A percentile compares a stretch with the other conserved stretches of the same genome.
These are phyloP conservation scores for Rhododendron kiyosumense DNA, from an alignment of 148 eudicot species.

Conservation along the genomic window DNA sequence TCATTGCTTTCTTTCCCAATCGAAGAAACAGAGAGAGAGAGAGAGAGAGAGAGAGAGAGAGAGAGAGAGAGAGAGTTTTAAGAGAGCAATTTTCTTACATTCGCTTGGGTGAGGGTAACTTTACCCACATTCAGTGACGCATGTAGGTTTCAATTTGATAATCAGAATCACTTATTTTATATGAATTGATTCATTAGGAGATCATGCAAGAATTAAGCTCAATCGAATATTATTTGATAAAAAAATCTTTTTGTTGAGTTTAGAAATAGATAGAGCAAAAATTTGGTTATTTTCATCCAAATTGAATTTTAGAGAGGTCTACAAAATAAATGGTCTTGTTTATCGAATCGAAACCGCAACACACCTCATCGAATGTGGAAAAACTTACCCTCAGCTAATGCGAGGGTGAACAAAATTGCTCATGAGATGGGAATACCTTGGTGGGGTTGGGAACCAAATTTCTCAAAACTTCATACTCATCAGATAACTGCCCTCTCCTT, in stretches of 20 bases:
- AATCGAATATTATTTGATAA: too few relatives aligned
- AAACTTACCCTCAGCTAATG: not conserved
- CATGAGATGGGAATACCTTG: conserved; percentile 44
- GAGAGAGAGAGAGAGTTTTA: too few relatives aligned
- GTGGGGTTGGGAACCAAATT: conserved; percentile 58
- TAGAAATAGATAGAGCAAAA: too few relatives aligned
- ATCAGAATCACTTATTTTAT: too few relatives aligned
- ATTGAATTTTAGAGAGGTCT: not conserved
- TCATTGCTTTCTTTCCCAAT: not conserved
- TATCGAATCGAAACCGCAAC: not conserved
- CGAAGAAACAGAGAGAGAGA: not conserved
- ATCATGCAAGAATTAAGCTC: not conserved
- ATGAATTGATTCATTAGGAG: not conserved
- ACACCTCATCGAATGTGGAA: too few relatives aligned
- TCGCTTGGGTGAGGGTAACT: not conserved
- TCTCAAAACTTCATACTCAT: conserved; percentile 44
- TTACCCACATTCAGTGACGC: not conserved
- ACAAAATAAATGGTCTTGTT: too few relatives aligned
- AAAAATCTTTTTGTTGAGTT: not conserved
- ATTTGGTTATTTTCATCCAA: not conserved
- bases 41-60: too few relatives aligned
- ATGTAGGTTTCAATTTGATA: not conserved
- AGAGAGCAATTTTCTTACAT: too few relatives aligned
- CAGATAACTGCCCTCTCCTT: conserved; percentile 61
- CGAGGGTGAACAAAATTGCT: not conserved